phyloP scores from a whole-genome alignment of 257 asterid species.

The Marsdenia floribunda region DNA sequence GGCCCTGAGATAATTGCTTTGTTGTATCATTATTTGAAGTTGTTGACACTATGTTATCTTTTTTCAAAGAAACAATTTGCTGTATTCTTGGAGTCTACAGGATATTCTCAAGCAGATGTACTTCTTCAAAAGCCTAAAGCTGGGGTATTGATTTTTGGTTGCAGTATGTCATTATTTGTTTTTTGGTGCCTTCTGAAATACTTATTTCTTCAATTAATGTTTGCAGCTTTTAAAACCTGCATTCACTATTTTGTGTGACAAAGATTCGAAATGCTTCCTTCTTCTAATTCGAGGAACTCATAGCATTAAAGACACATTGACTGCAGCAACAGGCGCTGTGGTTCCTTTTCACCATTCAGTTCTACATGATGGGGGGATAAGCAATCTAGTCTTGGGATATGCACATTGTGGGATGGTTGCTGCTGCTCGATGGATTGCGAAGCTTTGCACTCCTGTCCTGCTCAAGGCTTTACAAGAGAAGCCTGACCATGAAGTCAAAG shows the following conservation, averaged over 20 bases:
- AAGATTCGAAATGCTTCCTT: conserved; percentile 63
- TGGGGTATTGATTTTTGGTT: conserved; percentile 39
- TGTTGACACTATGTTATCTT: conserved; percentile 61
- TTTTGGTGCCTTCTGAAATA: not conserved
- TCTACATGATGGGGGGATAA: conserved; percentile 68
- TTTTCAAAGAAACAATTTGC: conserved; percentile 82
- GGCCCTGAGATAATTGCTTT: conserved; percentile 55
- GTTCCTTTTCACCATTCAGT: conserved; percentile 91
- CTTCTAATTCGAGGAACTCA: conserved; percentile 87
- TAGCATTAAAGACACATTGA: conserved; percentile 76
- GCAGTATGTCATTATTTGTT: not conserved
- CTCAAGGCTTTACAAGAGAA: conserved; percentile 57
- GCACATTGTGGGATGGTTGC: conserved; percentile 97
- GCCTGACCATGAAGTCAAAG: conserved; percentile 72
- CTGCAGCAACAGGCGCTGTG: conserved; percentile 85
- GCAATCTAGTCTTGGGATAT: conserved; percentile 69
- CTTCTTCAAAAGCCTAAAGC: conserved; percentile 87
- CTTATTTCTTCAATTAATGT: conserved; percentile 7
- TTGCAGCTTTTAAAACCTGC: conserved; percentile 85
- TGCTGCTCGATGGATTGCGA: conserved; percentile 90
- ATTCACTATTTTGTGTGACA: conserved; percentile 63
- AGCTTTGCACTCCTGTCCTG: conserved; percentile 64
- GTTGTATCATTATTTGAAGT: conserved; percentile 54
- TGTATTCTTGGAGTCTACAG: conserved; percentile 61
- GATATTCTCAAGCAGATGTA: conserved; percentile 50